A percentile compares a stretch with the other conserved stretches of the same genome.
These are phyloP conservation scores for Astrocystis sublimbata DNA, from an alignment of 495 filamentous ascomycete genomes.

Conservation along the genomic window DNA sequence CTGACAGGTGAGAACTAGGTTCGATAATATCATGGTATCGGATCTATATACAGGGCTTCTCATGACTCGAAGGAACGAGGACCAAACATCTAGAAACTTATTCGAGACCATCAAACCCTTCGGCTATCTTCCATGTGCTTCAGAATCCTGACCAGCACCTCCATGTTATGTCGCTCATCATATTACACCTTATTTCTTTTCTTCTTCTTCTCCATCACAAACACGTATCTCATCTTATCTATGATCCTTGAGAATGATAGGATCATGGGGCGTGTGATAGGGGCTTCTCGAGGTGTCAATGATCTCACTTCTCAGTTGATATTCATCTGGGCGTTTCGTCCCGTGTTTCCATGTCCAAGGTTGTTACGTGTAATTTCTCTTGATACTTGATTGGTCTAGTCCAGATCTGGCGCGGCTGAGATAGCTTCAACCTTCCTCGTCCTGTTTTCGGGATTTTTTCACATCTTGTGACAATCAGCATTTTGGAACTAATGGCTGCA, in stretches of 20 bases:
- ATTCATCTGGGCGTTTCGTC: too few species aligned
- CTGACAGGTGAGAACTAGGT: too few species aligned
- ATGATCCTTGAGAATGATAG: background rate
- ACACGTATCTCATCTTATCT: background rate
- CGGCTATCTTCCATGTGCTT: background rate
- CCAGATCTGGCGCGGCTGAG: background rate
- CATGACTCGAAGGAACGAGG: background rate
- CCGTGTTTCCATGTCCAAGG: background rate
- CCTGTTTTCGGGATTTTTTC: background rate
- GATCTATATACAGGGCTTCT: background rate
- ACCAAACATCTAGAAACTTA: background rate
- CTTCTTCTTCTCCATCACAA: too few species aligned
- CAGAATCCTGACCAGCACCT: background rate
- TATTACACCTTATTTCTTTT: background rate
- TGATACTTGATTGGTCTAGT: background rate
- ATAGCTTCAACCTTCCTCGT: background rate
- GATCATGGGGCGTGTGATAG: background rate
- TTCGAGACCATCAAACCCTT: background rate
- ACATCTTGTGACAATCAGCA: background rate
- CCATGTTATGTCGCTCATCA: background rate
- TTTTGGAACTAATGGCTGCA: too few species aligned
- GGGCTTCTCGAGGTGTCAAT: background rate
- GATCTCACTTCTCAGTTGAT: too few species aligned
- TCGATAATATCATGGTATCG: background rate
- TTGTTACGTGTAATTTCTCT: background rate